Evolutionary conservation across 1,284 basidiomycete genomes (phyloP).

Genomic region (Ganoderma sp.): DNA sequence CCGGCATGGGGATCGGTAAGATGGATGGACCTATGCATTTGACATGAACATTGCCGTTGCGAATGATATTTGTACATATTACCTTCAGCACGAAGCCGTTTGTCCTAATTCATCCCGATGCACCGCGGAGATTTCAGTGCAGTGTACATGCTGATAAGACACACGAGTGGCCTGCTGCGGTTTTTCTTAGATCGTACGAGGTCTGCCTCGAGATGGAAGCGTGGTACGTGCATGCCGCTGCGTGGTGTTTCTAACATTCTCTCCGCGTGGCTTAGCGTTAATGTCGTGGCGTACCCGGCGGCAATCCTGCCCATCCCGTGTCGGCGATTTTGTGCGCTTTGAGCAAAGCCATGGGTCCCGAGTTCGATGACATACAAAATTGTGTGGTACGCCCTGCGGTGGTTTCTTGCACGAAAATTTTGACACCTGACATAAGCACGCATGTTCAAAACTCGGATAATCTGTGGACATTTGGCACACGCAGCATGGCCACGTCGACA

Average conservation of each 20-base stretch:
- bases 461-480: background rate
- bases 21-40: slow-evolving; percentile 14
- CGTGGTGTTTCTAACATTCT: slow-evolving; percentile 1
- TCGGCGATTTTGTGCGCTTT: slow-evolving; percentile 5
- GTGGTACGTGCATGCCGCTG: slow-evolving; percentile 16
- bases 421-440: background rate
- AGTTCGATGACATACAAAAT: background rate
- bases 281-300: background rate
- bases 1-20: background rate
- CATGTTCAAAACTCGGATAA: background rate
- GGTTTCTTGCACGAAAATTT: background rate
- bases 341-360: background rate
- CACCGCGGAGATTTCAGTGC: slow-evolving; percentile 9
- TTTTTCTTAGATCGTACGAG: slow-evolving; percentile 18
- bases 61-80: slow-evolving; percentile 27
- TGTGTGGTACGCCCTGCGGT: background rate
- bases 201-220: slow-evolving; percentile 22
- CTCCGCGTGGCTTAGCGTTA: slow-evolving; percentile 3
- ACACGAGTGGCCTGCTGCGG: background rate
- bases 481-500: background rate
- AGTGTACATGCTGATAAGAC: slow-evolving; percentile 1
- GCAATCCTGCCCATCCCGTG: background rate
- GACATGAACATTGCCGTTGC: slow-evolving; percentile 18
- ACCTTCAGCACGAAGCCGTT: slow-evolving; percentile 21
- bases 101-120: slow-evolving; percentile 11